Evolutionary conservation across 495 filamentous ascomycete species (phyloP).

Genomic region (Xylaria nigripes): DNA sequence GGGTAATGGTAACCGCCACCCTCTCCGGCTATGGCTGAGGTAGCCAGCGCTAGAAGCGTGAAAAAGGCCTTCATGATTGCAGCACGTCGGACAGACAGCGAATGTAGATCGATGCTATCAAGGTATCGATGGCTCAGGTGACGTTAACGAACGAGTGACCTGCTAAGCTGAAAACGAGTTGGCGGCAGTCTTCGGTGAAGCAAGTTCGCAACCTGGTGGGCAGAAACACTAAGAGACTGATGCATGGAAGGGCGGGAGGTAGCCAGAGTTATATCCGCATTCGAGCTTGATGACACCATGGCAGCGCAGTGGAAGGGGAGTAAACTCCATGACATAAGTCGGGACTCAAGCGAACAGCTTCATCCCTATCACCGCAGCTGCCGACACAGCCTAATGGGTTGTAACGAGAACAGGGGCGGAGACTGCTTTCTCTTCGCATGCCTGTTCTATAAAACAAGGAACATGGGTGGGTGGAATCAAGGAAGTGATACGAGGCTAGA

Average conservation of each 20-base stretch:
- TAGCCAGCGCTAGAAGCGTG: constrained; percentile 33
- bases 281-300: neutral
- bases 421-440: neutral
- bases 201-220: neutral
- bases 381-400: neutral
- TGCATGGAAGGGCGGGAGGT: neutral
- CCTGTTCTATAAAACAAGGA: neutral
- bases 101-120: constrained; percentile 13
- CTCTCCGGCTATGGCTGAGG: constrained; percentile 29
- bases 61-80: constrained; percentile 36
- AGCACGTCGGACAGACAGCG: constrained; percentile 14
- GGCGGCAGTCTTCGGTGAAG: neutral
- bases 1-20: constrained; percentile 1
- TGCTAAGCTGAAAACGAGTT: constrained; percentile 1
- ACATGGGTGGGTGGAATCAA: neutral
- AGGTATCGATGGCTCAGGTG: constrained; percentile 29
- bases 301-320: neutral
- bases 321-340: neutral
- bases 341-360: neutral
- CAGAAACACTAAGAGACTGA: neutral
- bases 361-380: neutral
- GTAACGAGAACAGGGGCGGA: constrained; percentile 1
- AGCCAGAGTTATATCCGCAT: constrained; percentile 3
- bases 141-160: constrained; percentile 44
- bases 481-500: constrained; percentile 9